These are phyloP conservation scores for Marasmius fiardii DNA, from an alignment of 1,284 basidiomycete genomes.

Conservation along the genomic window DNA sequence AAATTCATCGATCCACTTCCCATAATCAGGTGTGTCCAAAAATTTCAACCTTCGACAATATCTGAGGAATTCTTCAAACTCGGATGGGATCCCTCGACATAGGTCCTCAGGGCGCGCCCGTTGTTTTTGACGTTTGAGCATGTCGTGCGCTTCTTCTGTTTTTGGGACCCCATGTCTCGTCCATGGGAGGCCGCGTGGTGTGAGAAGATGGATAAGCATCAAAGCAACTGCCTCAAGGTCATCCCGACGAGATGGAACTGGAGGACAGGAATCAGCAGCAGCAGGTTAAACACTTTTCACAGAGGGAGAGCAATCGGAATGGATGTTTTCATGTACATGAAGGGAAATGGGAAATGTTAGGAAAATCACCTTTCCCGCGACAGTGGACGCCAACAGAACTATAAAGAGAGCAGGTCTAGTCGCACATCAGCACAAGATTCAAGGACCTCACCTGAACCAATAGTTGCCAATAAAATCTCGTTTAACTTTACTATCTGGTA, in stretches of 20 bases:
- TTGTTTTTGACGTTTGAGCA: slow-evolving; percentile 59
- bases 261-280: slow-evolving; percentile 5
- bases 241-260: slow-evolving; percentile 72
- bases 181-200: slow-evolving; percentile 71
- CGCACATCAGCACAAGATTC: background rate
- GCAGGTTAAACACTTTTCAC: background rate
- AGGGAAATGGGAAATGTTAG: background rate
- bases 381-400: slow-evolving; percentile 73
- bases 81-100: slow-evolving; percentile 63
- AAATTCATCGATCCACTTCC: slow-evolving; percentile 58
- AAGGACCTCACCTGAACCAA: slow-evolving; percentile 57
- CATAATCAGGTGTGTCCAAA: slow-evolving; percentile 63
- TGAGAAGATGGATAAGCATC: slow-evolving; percentile 75
- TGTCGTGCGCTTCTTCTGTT: slow-evolving; percentile 56
- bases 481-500: slow-evolving; percentile 60
- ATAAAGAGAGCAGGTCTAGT: slow-evolving; percentile 2
- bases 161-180: slow-evolving; percentile 74
- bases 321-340: background rate
- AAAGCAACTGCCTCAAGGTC: slow-evolving; percentile 72
- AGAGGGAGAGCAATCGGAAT: background rate
- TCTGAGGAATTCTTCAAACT: slow-evolving; percentile 71
- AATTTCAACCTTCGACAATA: slow-evolving; percentile 69
- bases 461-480: slow-evolving; percentile 79
- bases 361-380: slow-evolving; percentile 56
- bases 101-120: slow-evolving; percentile 57